Percentiles rank a stretch among this genome's conserved stretches.
Evolutionary conservation across 257 asterid genomes (phyloP).

Genomic region (Nicotiana benthamiana): DNA sequence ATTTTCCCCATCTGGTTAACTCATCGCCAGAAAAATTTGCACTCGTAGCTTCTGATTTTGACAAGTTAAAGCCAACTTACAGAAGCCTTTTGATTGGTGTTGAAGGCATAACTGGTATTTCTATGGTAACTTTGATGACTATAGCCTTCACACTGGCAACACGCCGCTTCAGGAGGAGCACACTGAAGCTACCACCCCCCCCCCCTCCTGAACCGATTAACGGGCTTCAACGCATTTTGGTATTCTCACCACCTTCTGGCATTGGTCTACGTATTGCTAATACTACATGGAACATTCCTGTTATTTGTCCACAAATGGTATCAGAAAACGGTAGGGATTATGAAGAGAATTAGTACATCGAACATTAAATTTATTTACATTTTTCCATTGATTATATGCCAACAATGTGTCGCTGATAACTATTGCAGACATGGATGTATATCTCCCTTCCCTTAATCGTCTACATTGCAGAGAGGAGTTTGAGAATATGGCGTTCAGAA

Average conservation of each 20-base stretch:
- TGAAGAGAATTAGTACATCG: background rate
- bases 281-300: constrained; percentile 65
- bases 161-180: constrained; percentile 47
- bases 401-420: background rate
- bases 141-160: constrained; percentile 68
- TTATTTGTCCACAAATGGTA: constrained; percentile 71
- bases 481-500: constrained; percentile 71
- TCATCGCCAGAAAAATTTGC: constrained; percentile 55
- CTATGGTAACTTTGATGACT: constrained; percentile 57
- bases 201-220: constrained; percentile 50
- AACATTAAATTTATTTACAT: background rate
- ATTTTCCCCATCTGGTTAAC: constrained; percentile 54
- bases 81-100: constrained; percentile 32
- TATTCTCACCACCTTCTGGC: constrained; percentile 90
- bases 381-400: background rate
- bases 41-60: constrained; percentile 54
- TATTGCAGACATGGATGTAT: constrained; percentile 87
- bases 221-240: constrained; percentile 95
- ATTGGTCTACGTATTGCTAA: constrained; percentile 57
- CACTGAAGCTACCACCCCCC: constrained; percentile 55
- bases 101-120: constrained; percentile 57
- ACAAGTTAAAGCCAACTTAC: constrained; percentile 49
- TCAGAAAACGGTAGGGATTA: constrained; percentile 53
- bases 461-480: constrained; percentile 69
- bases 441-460: constrained; percentile 61